Conservation (phyloP, 148 eudicot genomes). For the Selenicereus undatus region DNA sequence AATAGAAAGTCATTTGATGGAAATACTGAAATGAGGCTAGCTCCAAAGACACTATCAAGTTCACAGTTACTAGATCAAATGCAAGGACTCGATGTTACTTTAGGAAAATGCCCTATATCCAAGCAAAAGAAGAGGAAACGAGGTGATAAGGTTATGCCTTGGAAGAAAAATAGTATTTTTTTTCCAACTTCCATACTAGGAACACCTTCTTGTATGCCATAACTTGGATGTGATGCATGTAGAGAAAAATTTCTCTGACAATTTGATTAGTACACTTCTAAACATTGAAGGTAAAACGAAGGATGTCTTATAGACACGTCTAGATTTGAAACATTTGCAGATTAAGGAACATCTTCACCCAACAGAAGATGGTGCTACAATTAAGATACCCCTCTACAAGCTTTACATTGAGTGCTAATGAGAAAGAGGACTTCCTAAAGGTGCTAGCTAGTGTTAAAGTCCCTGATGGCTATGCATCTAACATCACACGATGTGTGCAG, state of each 20-base stretch:
- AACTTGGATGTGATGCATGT: too few relatives aligned
- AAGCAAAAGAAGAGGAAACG: not conserved
- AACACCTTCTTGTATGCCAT: too few relatives aligned
- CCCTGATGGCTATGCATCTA: not conserved
- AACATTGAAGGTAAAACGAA: not conserved
- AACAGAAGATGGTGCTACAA: not conserved
- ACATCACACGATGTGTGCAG: too few relatives aligned
- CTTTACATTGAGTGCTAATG: not conserved
- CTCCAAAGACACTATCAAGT: too few relatives aligned
- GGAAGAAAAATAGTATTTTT: too few relatives aligned
- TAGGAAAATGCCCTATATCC: not conserved
- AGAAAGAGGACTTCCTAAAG: not conserved
- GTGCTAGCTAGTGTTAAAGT: not conserved
- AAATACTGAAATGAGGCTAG: too few relatives aligned
- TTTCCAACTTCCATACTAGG: too few relatives aligned
- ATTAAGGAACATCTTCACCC: not conserved
- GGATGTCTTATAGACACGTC: not conserved
- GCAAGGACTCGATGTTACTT: too few relatives aligned
- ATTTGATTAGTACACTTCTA: not conserved
- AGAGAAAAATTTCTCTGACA: not conserved
- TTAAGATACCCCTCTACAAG: not conserved
- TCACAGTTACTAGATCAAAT: too few relatives aligned
- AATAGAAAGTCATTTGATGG: too few relatives aligned
- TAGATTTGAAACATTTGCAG: not conserved
- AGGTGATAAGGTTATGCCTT: not conserved